Percentiles rank a stretch among this genome's conserved stretches.
phyloP scores from a whole-genome alignment of 164 flowering plant genomes.

The Aristolochia fimbriata region DNA sequence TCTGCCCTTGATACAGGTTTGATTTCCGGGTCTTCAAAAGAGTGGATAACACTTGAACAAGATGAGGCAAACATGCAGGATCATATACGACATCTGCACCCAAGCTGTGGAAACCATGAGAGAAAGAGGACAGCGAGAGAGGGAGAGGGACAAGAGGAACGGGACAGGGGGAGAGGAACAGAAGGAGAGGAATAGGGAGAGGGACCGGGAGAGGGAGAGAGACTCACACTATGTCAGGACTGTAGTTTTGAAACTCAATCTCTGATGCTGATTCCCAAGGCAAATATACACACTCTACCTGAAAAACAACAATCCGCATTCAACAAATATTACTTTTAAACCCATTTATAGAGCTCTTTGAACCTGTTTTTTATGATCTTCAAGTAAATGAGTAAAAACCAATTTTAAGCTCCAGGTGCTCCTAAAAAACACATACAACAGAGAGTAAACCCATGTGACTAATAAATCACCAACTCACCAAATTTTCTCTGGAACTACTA shows the following conservation, averaged over 20 bases:
- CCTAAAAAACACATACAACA: neutral
- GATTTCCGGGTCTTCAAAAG: conserved; percentile 26
- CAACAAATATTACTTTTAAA: too few relatives aligned
- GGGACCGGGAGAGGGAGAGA: neutral
- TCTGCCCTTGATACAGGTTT: neutral
- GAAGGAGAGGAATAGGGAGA: neutral
- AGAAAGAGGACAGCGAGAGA: conserved; percentile 4
- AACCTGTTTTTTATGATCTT: too few relatives aligned
- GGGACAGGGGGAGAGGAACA: conserved; percentile 3
- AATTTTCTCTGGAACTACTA: conserved; percentile 8
- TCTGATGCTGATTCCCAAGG: conserved; percentile 82
- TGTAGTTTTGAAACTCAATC: conserved; percentile 32
- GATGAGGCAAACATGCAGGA: conserved; percentile 75
- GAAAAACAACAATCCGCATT: conserved; percentile 5
- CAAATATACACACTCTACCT: conserved; percentile 57
- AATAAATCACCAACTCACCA: conserved; percentile 20
- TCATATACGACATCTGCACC: conserved; percentile 95
- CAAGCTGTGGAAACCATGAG: conserved; percentile 33
- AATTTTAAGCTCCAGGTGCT: neutral
- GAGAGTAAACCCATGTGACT: neutral
- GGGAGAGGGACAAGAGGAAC: conserved; percentile 19
- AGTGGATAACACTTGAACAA: conserved; percentile 47
- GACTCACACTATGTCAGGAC: conserved; percentile 75
- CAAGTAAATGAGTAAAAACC: too few relatives aligned
- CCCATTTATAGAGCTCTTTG: too few relatives aligned